A percentile compares a stretch with the other conserved stretches of the same genome.
Conservation (phyloP, 192 early-diverging fungal genomes). For the Backusella psychrophila region DNA sequence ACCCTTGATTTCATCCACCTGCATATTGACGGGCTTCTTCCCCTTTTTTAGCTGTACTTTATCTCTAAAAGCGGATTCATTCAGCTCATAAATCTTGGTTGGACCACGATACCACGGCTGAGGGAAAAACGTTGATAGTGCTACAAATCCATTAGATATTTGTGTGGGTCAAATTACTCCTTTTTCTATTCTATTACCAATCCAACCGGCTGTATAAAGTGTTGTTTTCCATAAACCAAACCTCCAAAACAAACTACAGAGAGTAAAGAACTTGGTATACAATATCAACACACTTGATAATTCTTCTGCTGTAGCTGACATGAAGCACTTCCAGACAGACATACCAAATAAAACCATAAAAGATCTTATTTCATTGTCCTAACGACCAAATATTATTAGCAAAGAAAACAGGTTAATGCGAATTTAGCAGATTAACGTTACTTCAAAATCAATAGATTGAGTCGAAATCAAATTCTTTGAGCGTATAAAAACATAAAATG, state of each 20-base stretch:
- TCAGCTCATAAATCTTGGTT: slow-evolving; percentile 42
- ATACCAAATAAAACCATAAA: slow-evolving; percentile 14
- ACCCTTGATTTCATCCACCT: slow-evolving; percentile 19
- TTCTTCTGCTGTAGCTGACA: slow-evolving; percentile 47
- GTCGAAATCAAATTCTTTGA: background rate
- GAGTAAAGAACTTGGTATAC: slow-evolving; percentile 43
- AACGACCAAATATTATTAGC: background rate
- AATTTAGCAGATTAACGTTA: background rate
- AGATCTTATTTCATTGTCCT: slow-evolving; percentile 20
- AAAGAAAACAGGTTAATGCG: background rate
- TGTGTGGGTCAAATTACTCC: background rate
- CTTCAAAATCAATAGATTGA: slow-evolving; percentile 18
- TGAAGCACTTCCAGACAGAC: slow-evolving; percentile 25
- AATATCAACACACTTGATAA: slow-evolving; percentile 43
- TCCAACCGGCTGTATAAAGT: slow-evolving; percentile 38
- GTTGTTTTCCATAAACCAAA: slow-evolving; percentile 38
- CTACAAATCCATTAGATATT: slow-evolving; percentile 9
- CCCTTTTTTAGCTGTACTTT: slow-evolving; percentile 13
- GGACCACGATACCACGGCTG: slow-evolving; percentile 55
- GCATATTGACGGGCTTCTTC: background rate
- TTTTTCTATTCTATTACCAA: slow-evolving; percentile 22
- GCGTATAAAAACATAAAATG: slow-evolving; percentile 14
- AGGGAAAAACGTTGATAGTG: slow-evolving; percentile 37
- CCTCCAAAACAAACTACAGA: slow-evolving; percentile 38
- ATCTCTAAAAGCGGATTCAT: slow-evolving; percentile 26